Evolutionary conservation across 1,139 yeast genomes (phyloP), one percentile per base, ranked within the genome.

Genomic region (Tardiomyces digboiensis): DNA sequence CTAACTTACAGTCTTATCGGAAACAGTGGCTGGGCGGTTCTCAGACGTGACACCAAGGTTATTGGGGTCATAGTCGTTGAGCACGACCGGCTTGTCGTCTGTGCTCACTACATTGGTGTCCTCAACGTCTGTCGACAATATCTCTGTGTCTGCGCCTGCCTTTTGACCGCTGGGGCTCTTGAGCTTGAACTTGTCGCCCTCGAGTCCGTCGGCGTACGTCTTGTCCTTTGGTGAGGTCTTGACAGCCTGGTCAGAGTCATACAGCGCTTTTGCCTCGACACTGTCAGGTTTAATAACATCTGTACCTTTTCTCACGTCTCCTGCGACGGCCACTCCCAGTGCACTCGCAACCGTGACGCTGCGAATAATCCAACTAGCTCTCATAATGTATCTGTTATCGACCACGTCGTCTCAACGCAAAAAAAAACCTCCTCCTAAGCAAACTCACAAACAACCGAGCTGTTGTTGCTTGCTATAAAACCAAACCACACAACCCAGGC

Each of bases 31-130:
- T 7, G 40, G 36, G 29, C 19, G 6, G 33, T 18, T 38, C 12
- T 38, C 21, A 4, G 33, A 7, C 36, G 8, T 21, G 29, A 59
- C 62, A 3, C 68, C 68, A 36, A 64, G 53, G 22, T 65, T 59
- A 44, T 56, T 60, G 10, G 68, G 68, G 49, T 65, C 67, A 44
- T 64, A 65, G 48, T 65, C 69, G 49, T 63, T 62, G 39, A 62
- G 56, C 21, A 63, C 65, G 16, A 59, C 63, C 2, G 66, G 62
- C 38, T 60, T 57, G 40, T 58, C 56, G 40, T 54, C 59, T 20
- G 55, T 53, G 12, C 58, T 54, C 10, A 55, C 51, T 2, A 49
- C 56, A 7, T 41, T 52, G 7, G 41, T 47, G 16, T 44, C 50
- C 19, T 43, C 44, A 6, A 42, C 52, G n/a, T 47, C 53, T 39